These are phyloP conservation scores for Aspergillus egyptiacus DNA, from an alignment of 495 filamentous ascomycete species.

Conservation along the genomic window DNA sequence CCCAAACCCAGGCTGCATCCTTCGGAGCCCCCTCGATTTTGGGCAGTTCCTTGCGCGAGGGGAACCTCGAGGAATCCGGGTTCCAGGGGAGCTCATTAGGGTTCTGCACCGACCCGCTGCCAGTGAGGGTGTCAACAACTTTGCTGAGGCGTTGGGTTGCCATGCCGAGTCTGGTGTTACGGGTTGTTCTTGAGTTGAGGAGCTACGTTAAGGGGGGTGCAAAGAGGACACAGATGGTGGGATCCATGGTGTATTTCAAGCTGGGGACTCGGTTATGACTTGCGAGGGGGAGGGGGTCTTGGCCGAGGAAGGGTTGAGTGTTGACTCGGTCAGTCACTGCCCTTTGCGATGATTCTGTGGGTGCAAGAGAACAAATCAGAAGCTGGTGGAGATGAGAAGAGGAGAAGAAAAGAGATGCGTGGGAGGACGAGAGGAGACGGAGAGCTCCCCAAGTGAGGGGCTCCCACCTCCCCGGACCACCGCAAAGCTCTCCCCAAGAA, in stretches of 20 bases:
- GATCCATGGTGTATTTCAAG: not conserved
- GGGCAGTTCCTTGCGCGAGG: slow-evolving; percentile 47
- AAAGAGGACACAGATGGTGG: not conserved
- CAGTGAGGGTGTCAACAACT: not conserved
- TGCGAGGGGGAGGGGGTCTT: too few relatives aligned
- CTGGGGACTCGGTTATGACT: not conserved
- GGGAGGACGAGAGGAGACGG: too few relatives aligned
- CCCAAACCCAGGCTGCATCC: slow-evolving; percentile 61
- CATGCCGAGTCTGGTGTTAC: not conserved
- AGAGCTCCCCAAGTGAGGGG: too few relatives aligned
- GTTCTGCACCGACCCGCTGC: slow-evolving; percentile 14
- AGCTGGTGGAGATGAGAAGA: too few relatives aligned
- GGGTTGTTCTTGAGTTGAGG: too few relatives aligned
- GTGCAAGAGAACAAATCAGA: too few relatives aligned
- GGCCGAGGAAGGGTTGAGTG: not conserved
- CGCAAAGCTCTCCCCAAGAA: too few relatives aligned
- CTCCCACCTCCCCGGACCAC: too few relatives aligned
- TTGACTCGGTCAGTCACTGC: too few relatives aligned
- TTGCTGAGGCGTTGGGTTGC: slow-evolving; percentile 5
- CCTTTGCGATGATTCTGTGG: too few relatives aligned
- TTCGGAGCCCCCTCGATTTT: slow-evolving; percentile 36
- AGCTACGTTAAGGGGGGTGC: not conserved
- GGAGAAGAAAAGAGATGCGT: too few relatives aligned
- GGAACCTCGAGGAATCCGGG: slow-evolving; percentile 47
- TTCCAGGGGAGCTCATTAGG: slow-evolving; percentile 46